phyloP scores from a whole-genome alignment of 345 rosid species.

The Salix suchowensis region DNA sequence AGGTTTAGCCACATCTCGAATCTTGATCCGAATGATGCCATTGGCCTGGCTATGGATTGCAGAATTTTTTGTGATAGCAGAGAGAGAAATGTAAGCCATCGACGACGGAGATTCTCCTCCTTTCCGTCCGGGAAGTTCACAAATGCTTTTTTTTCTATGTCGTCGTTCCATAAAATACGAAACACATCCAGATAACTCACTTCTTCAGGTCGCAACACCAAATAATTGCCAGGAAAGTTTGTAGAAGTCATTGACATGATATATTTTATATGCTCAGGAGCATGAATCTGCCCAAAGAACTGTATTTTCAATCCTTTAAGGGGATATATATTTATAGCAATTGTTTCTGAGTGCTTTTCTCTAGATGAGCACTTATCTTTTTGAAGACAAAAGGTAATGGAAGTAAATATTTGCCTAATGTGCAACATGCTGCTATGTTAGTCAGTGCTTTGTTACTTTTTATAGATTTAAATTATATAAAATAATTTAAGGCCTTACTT shows the following conservation, averaged over 20 bases:
- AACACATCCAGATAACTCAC: not conserved
- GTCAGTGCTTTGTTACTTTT: too few relatives aligned
- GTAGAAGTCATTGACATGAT: not conserved
- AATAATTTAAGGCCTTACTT: too few relatives aligned
- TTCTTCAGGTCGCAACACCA: constrained; percentile 14
- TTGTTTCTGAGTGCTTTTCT: too few relatives aligned
- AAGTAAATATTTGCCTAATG: too few relatives aligned
- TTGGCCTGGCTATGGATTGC: constrained; percentile 1
- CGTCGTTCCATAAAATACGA: constrained; percentile 1
- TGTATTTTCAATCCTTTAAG: too few relatives aligned
- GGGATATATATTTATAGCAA: too few relatives aligned
- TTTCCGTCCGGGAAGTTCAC: constrained; percentile 8
- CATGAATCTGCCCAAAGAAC: too few relatives aligned
- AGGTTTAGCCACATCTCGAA: constrained; percentile 25
- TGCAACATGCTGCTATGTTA: too few relatives aligned
- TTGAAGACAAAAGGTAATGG: too few relatives aligned
- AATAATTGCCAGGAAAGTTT: constrained; percentile 2
- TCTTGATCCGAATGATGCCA: constrained; percentile 4
- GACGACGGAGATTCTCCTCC: constrained; percentile 12
- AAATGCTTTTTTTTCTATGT: constrained; percentile 9
- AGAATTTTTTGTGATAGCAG: constrained; percentile 19
- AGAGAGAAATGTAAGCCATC: constrained; percentile 21
- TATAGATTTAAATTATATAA: too few relatives aligned
- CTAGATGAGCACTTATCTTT: too few relatives aligned
- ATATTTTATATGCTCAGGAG: too few relatives aligned